Evolutionary conservation across 2,329 filamentous ascomycete genomes (phyloP), one percentile per base, ranked within the genome.

Genomic region (Pseudocercospora pini-densiflorae): DNA sequence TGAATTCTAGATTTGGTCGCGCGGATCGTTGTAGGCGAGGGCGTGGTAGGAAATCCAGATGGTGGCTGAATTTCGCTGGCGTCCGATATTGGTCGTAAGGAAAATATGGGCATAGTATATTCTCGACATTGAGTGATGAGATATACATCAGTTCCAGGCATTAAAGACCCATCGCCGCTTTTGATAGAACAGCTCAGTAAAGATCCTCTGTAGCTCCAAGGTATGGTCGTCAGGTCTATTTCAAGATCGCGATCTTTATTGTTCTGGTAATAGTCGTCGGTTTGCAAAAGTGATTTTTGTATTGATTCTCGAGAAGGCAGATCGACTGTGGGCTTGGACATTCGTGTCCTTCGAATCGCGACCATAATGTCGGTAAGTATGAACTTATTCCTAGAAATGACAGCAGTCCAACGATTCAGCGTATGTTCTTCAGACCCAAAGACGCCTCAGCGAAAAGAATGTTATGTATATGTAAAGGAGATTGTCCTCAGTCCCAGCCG

Each of bases 111-210:
- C 33, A 45, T 45, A n/a, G 57, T 59, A 29, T 59, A 59, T 12
- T 59, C 57, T 19, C 57, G 31, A 47, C 57, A 59, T 59, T 59
- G 57, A 4, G 57, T 59, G 36, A 59, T 29, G 33, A 59, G 57
- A 14, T 47, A 59, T 1, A 59, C 57, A 43, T 59, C 33, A 45
- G 47, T 43, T 29, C 57, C 57, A 5, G 57, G 57, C 57, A 19
- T 59, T 9, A 59, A 29, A 14, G 33, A 24, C n/a, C 57, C 57
- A 45, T 59, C 21, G 36, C 57, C 57, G n/a, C 57, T 59, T 36
- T 45, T 59, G 33, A 29, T 45, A 21, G 57, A 59, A 27, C 33
- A 59, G 57, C 57, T 59, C 8, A 59, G 23, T 45, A 59, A 24
- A 24, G 57, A 59, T 9, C 57, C 57, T 47, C 40, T 59, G 21